Evolutionary conservation across 208 protist species (phyloP), one percentile per base, ranked within the genome.

Genomic region (Crithidia expoeki): DNA sequence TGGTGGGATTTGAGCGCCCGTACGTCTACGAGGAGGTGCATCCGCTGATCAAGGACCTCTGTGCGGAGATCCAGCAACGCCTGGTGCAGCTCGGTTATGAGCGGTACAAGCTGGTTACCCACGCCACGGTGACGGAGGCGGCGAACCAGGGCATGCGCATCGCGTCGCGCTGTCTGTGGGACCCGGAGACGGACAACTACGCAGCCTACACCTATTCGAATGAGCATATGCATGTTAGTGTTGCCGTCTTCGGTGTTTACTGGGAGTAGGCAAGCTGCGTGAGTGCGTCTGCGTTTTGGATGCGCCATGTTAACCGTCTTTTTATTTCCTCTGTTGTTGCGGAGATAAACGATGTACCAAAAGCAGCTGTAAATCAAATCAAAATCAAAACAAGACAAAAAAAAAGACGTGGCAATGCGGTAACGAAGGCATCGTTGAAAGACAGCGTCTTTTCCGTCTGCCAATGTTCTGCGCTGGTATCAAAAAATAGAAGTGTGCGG

Each of bases 51-150:
- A 96, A 96, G 58, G 90, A 96, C 53, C 62, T 97, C 11, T 89
- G 89, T 76, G 79, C 73, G 33, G 93, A 97, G 73, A 90, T 97
- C 51, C 93, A 97, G 76, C 88, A 94, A 63, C 86, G 85, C 57
- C 70, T 95, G 17, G 81, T 96, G 67, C 87, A 91, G 1, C 76
- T 96, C n/a, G 91, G 89, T 57, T 96, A 97, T 65, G 84, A 91
- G 57, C 76, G 92, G 25, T 98, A 98, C 79, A 98, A 98, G 80
- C 62, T 98, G 28, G 86, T 98, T 12, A 95, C 92, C 1, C 94
- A 98, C 68, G 78, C 82, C 19, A 84, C 76, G 2, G 79, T 98
- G 21, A 89, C 88, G 5, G 90, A 96, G 72, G 88, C 92, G 2
- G 81, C 80, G 17, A 79, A 90, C 32, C 94, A 98, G 69, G 93